Conservation (phyloP, 768 basidiomycete genomes). For the Gymnopilus junonius region DNA sequence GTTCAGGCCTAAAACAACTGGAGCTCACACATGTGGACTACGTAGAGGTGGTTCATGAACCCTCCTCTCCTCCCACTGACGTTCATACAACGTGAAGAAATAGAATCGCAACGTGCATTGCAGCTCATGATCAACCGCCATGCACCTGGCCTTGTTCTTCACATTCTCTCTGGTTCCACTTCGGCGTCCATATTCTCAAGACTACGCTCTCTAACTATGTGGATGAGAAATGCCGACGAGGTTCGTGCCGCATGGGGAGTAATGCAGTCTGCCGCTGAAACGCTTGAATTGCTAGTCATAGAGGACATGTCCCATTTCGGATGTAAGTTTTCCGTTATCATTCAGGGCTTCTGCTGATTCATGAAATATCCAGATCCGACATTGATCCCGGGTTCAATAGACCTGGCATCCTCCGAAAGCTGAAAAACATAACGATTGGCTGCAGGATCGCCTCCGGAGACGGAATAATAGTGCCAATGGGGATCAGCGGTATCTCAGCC, state of each 20-base stretch:
- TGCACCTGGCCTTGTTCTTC: not conserved
- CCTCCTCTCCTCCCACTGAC: not conserved
- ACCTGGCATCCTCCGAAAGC: constrained; percentile 6
- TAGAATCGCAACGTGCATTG: not conserved
- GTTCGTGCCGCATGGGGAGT: constrained; percentile 4
- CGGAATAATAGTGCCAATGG: constrained; percentile 6
- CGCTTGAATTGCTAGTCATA: constrained; percentile 10
- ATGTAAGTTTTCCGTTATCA: not conserved
- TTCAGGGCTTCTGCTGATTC: not conserved
- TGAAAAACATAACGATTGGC: not conserved
- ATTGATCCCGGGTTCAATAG: constrained; percentile 6
- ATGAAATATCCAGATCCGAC: not conserved
- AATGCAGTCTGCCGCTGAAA: constrained; percentile 7
- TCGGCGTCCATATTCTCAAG: not conserved
- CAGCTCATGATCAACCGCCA: not conserved
- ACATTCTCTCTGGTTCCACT: not conserved
- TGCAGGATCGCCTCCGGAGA: constrained; percentile 7
- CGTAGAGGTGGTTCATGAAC: not conserved
- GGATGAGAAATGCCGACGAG: constrained; percentile 13
- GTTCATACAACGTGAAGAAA: not conserved
- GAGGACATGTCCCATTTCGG: constrained; percentile 13
- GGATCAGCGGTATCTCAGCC: constrained; percentile 10
- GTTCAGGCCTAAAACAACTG: not conserved
- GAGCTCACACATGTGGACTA: constrained; percentile 1
- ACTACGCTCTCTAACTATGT: not conserved